A percentile compares a stretch with the other conserved stretches of the same genome.
These are phyloP conservation scores for Selenicereus undatus DNA, from an alignment of 148 eudicot species.

Conservation along the genomic window DNA sequence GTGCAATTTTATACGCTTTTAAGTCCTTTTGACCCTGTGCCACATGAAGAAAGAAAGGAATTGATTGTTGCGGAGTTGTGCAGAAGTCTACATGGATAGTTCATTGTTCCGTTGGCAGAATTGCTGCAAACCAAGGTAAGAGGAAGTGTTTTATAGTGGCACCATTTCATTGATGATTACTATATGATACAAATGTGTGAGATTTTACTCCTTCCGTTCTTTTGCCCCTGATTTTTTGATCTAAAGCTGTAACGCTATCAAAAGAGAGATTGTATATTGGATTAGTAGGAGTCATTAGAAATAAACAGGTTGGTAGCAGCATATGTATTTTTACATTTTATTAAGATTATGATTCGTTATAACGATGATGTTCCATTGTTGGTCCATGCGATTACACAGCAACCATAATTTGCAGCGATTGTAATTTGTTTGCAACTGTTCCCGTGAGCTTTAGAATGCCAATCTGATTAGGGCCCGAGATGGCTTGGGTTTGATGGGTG, in stretches of 20 bases:
- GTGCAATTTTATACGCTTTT: neutral
- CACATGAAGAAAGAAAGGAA: neutral
- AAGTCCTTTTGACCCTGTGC: neutral
- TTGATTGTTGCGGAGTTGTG: neutral
- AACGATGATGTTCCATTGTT: neutral
- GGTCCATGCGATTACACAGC: neutral
- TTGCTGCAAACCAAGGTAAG: conserved; percentile 3
- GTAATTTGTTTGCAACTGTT: too few species aligned
- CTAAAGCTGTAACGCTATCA: neutral
- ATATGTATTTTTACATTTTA: conserved; percentile 10
- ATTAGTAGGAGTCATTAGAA: conserved; percentile 15
- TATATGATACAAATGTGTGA: conserved; percentile 11
- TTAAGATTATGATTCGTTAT: conserved; percentile 6
- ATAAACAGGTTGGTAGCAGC: conserved; percentile 21
- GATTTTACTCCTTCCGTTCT: conserved; percentile 1
- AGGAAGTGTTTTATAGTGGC: conserved; percentile 10
- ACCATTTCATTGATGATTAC: neutral
- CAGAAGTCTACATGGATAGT: neutral
- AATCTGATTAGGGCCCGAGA: too few species aligned
- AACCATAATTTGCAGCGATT: neutral
- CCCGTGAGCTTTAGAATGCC: too few species aligned
- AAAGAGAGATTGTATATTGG: conserved; percentile 24
- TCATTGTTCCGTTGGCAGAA: neutral
- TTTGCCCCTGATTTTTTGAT: neutral
- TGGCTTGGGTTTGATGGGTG: too few species aligned